Evolutionary conservation across 1,284 basidiomycete genomes (phyloP), one percentile per base, ranked within the genome.

Genomic region (Cronartium quercuum): DNA sequence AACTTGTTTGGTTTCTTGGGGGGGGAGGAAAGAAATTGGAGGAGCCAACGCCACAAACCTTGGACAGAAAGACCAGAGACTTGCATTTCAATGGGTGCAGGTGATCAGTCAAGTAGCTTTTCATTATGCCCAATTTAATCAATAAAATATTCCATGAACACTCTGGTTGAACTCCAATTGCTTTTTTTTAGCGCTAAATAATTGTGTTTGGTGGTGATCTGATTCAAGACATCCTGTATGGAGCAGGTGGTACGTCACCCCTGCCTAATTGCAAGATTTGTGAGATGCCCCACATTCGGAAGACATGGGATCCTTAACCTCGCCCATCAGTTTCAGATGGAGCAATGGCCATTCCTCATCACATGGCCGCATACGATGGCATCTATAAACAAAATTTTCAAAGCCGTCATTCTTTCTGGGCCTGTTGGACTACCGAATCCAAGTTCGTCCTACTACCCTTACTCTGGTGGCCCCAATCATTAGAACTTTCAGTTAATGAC

Each of bases 31-130:
- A 57, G 63, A 47, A 12, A 62, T 74, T n/a, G 34, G 15, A 15
- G 70, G 35, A n/a, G 64, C 38, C 18, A 65, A 62, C 13, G 34
- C 51, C n/a, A 65, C 21, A 2, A 74, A 74, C 65, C 38, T 62
- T 40, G 70, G 70, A 9, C 24, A 68, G 21, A 66, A 69, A 29
- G 70, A 74, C 42, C 70, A 74, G 42, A 24, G 55, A 60, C 34
- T 66, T 6, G 65, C 63, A 18, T 10, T 74, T 13, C 10, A 65
- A 34, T 74, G 70, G 70, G 65, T 74, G n/a, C 15, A 74, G 40
- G 40, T 44, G 12, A n/a, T 24, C 35, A 74, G 6, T 61, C 21
- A n/a, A n/a, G n/a, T n/a, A n/a, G n/a, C n/a, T n/a, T n/a, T n/a
- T n/a, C n/a, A 18, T 6, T 47, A 47, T 10, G n/a, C 44, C 44